Evolutionary conservation across 164 flowering plant species (phyloP).

Genomic region (Platanus orientalis): DNA sequence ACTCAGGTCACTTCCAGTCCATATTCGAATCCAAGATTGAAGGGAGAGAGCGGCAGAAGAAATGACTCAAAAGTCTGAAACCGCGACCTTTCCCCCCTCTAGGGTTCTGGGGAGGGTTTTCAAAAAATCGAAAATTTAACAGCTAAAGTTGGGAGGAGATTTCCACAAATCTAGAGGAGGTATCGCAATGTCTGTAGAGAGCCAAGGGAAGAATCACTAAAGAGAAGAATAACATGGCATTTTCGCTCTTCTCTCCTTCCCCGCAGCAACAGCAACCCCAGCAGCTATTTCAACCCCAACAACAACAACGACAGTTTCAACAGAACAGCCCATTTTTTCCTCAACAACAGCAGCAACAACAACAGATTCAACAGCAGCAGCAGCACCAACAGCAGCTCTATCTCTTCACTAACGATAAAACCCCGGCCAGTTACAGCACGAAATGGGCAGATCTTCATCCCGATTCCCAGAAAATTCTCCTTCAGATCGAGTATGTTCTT

Average conservation of each 20-base stretch:
- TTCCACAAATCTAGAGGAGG: not conserved
- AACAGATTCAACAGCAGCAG: conserved; percentile 27
- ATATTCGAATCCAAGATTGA: no score
- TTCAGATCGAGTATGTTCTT: conserved; percentile 84
- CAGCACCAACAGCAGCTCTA: conserved; percentile 42
- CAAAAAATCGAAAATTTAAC: no score
- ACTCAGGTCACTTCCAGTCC: no score
- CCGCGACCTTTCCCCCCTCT: no score
- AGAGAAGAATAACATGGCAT: conserved; percentile 20
- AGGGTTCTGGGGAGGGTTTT: no score
- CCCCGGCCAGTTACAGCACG: conserved; percentile 76
- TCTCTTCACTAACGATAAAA: conserved; percentile 73
- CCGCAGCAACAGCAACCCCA: conserved; percentile 29
- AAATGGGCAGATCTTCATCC: conserved; percentile 98
- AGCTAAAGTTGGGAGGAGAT: no score
- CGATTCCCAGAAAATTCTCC: conserved; percentile 84
- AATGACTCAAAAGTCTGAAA: no score
- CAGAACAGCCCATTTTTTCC: conserved; percentile 20
- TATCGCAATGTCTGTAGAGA: not conserved
- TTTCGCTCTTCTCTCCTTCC: conserved; percentile 15
- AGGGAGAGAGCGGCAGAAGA: no score
- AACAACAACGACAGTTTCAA: conserved; percentile 49
- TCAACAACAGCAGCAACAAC: conserved; percentile 16
- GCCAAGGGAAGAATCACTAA: not conserved
- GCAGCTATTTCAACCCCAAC: conserved; percentile 27